Conservation (phyloP, 345 rosid genomes). For the Rhodamnia rubescens region DNA sequence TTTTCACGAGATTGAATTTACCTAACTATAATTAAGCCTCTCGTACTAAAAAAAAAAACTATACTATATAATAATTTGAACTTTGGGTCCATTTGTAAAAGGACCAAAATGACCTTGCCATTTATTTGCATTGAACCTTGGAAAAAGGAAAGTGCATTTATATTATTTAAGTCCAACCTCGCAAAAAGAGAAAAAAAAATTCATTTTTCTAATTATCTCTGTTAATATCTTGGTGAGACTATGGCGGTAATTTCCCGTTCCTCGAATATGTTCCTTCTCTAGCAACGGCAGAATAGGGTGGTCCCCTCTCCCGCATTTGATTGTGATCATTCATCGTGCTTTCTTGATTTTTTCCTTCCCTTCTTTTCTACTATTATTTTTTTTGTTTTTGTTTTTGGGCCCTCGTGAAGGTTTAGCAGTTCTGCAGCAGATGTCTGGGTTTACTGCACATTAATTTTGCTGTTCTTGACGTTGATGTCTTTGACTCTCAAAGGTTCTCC, state of each 20-base stretch:
- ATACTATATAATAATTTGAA: background rate
- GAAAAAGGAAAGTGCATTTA: background rate
- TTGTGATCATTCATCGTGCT: background rate
- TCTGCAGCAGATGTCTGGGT: background rate
- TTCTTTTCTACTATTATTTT: background rate
- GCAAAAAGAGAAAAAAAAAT: background rate
- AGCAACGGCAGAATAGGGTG: background rate
- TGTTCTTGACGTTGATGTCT: background rate
- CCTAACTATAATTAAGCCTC: background rate
- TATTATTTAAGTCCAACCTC: too few species aligned
- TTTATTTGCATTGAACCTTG: background rate
- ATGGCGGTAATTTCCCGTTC: background rate
- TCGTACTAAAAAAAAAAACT: accelerated
- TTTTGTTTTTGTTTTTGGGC: too few species aligned
- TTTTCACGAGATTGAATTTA: background rate
- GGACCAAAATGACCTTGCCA: background rate
- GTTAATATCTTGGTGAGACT: background rate
- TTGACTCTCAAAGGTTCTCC: background rate
- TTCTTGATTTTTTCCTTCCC: background rate
- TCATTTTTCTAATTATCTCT: background rate
- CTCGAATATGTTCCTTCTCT: background rate
- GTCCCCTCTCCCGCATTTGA: background rate
- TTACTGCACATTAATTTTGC: background rate
- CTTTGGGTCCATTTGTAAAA: background rate
- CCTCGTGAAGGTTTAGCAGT: background rate